Conservation (phyloP, 2,329 filamentous ascomycete genomes). For the Zalaria obscura region DNA sequence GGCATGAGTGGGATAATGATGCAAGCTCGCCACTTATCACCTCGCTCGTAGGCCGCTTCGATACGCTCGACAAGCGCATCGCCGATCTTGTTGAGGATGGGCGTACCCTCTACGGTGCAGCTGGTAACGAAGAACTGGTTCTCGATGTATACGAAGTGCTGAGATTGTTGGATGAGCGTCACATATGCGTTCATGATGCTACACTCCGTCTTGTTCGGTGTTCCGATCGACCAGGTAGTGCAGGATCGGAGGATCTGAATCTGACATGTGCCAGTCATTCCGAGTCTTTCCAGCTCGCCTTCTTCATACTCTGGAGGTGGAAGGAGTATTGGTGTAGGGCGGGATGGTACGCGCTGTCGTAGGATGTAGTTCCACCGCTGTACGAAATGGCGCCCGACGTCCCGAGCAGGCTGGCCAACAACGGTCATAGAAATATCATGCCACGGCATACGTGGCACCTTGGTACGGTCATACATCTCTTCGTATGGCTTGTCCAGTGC, state of each 20-base stretch:
- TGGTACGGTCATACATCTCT: constrained; percentile 92
- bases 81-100: constrained; percentile 84
- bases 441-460: constrained; percentile 92
- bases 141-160: constrained; percentile 97
- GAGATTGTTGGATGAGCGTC: constrained; percentile 85
- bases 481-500: constrained; percentile 87
- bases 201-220: constrained; percentile 67
- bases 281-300: constrained; percentile 73
- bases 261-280: constrained; percentile 86
- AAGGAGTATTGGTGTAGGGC: constrained; percentile 83
- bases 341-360: constrained; percentile 79
- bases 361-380: constrained; percentile 97
- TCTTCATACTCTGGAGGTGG: constrained; percentile 84
- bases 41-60: constrained; percentile 66
- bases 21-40: constrained; percentile 79
- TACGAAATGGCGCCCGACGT: constrained; percentile 89
- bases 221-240: constrained; percentile 81
- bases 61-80: constrained; percentile 90
- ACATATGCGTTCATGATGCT: constrained; percentile 95
- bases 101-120: constrained; percentile 73
- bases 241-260: constrained; percentile 91
- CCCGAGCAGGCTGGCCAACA: constrained; percentile 85
- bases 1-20: constrained; percentile 92
- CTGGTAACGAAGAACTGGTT: constrained; percentile 98
- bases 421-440: constrained; percentile 98